Evolutionary conservation across 75 land plant species (phyloP).

Genomic region (Selaginella tamariscina): DNA sequence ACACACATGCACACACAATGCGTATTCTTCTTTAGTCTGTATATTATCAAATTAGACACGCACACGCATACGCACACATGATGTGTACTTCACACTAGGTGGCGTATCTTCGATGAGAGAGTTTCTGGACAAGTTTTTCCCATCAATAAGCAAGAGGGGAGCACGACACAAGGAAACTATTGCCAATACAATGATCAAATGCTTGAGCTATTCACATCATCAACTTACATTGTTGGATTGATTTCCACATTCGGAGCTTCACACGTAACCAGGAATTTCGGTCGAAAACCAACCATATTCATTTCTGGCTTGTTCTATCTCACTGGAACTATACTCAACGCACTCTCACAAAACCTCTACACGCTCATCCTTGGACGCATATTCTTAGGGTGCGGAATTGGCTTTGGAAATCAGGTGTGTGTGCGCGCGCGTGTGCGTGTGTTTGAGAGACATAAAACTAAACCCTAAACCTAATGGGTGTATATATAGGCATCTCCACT

Average conservation of each 20-base stretch:
- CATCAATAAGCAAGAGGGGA: neutral
- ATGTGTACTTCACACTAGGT: too few species aligned
- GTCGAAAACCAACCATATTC: neutral
- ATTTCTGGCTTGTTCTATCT: neutral
- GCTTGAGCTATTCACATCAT: neutral
- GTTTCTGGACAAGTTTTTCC: neutral
- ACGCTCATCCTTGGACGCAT: neutral
- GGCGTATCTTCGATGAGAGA: neutral
- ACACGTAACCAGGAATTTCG: neutral
- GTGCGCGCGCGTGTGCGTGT: too few species aligned
- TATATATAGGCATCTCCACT: conserved; percentile 15
- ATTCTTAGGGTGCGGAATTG: neutral
- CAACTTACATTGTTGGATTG: neutral
- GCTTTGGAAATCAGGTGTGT: neutral
- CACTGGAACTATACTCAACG: neutral
- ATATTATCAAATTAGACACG: too few species aligned
- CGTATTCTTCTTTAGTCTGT: too few species aligned
- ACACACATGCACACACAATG: too few species aligned
- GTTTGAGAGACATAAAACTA: too few species aligned
- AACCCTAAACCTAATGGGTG: too few species aligned
- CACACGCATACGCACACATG: too few species aligned
- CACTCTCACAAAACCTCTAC: neutral
- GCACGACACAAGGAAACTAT: neutral
- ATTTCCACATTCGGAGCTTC: neutral
- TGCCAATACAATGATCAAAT: neutral